Base-by-base conservation (phyloP, 1,284 basidiomycete genomes). In the Moniliophthora roreri region DNA sequence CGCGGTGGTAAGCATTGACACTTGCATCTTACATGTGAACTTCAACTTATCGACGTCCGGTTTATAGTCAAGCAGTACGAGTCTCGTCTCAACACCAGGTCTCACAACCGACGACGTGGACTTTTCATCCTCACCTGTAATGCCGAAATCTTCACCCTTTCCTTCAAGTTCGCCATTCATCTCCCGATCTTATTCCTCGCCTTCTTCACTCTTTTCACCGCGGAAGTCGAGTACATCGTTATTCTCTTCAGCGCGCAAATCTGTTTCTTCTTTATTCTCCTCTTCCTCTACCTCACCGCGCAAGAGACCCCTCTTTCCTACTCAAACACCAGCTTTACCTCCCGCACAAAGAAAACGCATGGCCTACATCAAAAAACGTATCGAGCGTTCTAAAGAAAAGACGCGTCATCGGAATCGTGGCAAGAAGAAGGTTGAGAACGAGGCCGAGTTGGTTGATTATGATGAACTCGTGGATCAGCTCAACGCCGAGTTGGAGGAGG, bases 331-430 rank as follows among this genome's bases (percentile, higher is more conserved):
- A 11, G 50, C 58, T 37, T 57, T 46, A 42, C 56, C 41, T 15
- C 49, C 38, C 28, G 55, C 24, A n/a, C 54, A 50, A 37, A 39
- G 44, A 32, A 58, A 48, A 53, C 54, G 54, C 6, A 36, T 48
- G 23, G 56, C 42, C 9, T 58, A 52, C 49, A 56, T 55, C 38
- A 32, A 40, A 8, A 51, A 42, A 39, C 56, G 58, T 2, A 52
- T 60, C 16, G 58, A 59, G 37, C 24, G 51, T 23, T 51, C 54
- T n/a, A 59, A 50, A 40, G 34, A 41, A 26, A 52, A 50, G 39
- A 52, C 41, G 16, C 48, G 13, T 15, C 28, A 21, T 10, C 2
- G 44, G 28, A 32, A 32, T 32, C 28, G 28, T 6, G 28, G 28
- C 6, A 6, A 6, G 11, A 32, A 45, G 39, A 23, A 35, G 7